Evolutionary conservation across 768 basidiomycete genomes (phyloP).

Genomic region (Termitomyces sp.): DNA sequence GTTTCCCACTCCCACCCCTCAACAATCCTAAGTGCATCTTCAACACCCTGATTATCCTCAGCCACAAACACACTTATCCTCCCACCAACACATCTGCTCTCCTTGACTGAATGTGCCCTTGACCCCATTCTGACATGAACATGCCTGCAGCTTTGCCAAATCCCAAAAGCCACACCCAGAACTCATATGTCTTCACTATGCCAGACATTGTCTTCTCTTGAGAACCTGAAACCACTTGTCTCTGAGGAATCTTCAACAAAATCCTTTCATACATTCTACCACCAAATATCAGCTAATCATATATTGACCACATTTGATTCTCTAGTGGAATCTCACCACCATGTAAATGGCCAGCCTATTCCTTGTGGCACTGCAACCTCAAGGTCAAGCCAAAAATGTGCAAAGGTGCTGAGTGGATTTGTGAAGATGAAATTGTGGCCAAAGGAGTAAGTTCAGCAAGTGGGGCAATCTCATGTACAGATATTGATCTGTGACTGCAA

Average conservation of each 20-base stretch:
- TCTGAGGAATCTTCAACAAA: neutral
- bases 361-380: neutral
- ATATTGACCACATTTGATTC: neutral
- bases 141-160: too few relatives aligned
- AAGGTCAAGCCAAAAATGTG: neutral
- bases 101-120: too few relatives aligned
- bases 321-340: neutral
- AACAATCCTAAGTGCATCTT: too few relatives aligned
- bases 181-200: too few relatives aligned
- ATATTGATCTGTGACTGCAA: neutral
- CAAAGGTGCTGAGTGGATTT: neutral
- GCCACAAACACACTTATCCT: too few relatives aligned
- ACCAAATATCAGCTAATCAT: neutral
- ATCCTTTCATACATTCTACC: neutral
- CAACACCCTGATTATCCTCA: too few relatives aligned
- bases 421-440: neutral
- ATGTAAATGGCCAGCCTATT: neutral
- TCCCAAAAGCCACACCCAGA: too few relatives aligned
- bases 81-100: too few relatives aligned
- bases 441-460: neutral
- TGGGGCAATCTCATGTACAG: neutral
- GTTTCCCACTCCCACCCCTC: too few relatives aligned
- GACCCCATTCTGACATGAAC: too few relatives aligned
- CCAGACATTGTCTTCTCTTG: neutral
- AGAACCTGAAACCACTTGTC: neutral